Evolutionary conservation across 2,329 filamentous ascomycete genomes (phyloP), one percentile per base, ranked within the genome.

Genomic region (Diaporthe sp.): DNA sequence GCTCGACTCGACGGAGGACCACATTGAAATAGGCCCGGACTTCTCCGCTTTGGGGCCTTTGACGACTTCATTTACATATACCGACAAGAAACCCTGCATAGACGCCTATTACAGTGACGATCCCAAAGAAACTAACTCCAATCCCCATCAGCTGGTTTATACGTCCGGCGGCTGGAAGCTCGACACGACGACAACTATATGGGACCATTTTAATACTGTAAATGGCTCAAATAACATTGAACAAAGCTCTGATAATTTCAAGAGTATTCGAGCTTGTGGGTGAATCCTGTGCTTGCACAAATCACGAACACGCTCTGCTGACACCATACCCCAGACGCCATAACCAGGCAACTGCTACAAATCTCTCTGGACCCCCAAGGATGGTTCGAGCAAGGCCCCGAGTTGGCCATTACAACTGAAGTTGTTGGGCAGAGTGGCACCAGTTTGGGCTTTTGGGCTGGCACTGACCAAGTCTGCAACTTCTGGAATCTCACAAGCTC

Each of bases 401-500:
- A n/a, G n/a, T n/a, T n/a, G n/a, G n/a, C n/a, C n/a, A n/a, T n/a
- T 0, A 19, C 17, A 28, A 17, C 17, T 58, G 13, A 58, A 37
- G 31, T 34, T 10, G 31, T 0, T 37, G 28, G n/a, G 0, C 6
- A 12, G 17, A 19, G 12, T 5, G 9, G 31, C 5, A 34, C 15
- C 31, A 58, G 17, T 0, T 12, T 37, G 2, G 55, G n/a, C 2
- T 58, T 19, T 19, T 58, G 55, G 55, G 4, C 31, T 1, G 19
- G 17, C 8, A 22, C 15, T 3, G 6, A 22, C 31, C 4, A 4
- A n/a, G 1, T 0, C 2, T 58, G 55, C 31, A 4, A 8, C 1
- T 37, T 37, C 31, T n/a, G 31, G 8, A 37, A 58, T 58, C 28
- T 58, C 17, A 13, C 28, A 2, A 10, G 7, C 44, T 49, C 7